Base-by-base conservation (phyloP, 768 basidiomycete genomes). In the Suillus spraguei region DNA sequence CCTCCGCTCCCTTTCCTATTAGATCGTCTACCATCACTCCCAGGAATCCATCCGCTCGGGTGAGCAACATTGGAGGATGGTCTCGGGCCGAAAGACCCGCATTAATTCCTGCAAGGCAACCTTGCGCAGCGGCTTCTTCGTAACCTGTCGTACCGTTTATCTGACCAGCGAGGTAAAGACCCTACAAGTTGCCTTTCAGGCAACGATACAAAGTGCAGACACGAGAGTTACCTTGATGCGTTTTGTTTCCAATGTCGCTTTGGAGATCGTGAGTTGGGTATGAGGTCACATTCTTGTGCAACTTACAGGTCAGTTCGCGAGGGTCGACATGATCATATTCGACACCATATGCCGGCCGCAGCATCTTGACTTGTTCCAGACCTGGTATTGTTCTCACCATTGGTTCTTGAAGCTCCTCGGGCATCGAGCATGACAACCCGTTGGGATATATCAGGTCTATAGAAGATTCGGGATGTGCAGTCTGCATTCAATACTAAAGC, bases 61-160 rank as follows among this genome's bases (percentile, higher is more conserved):
- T 86, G 39, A 96, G 72, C 3, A 87, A 69, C 20, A 97, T 72
- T 0, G 90, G 85, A 1, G 85, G 78, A 46, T 78, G 81, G 16
- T 77, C 71, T 4, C 80, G 78, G 9, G 92, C 87, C 0, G 86
- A 78, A 3, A 94, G 81, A 0, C 92, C 95, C 0, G 95, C 95
- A 62, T 97, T 96, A 59, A 92, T 87, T 2, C 95, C 94, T 1
- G 94, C 95, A 0, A 97, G 76, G n/a, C 86, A 79, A 10, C 95
- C 95, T 72, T 96, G 95, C 4, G 92, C 93, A 2, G 92, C 95
- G 1, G 95, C 95, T 77, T 97, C 95, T 72, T 97, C 95, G 71
- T 97, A 97, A 5, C 95, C 95, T 2, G 95, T 97, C 1, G 95
- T 97, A 13, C 91, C 90, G 67, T 95, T 96, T 69, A 96, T 96